phyloP scores from a whole-genome alignment of 257 asterid genomes.

The Linderniella brevidens region DNA sequence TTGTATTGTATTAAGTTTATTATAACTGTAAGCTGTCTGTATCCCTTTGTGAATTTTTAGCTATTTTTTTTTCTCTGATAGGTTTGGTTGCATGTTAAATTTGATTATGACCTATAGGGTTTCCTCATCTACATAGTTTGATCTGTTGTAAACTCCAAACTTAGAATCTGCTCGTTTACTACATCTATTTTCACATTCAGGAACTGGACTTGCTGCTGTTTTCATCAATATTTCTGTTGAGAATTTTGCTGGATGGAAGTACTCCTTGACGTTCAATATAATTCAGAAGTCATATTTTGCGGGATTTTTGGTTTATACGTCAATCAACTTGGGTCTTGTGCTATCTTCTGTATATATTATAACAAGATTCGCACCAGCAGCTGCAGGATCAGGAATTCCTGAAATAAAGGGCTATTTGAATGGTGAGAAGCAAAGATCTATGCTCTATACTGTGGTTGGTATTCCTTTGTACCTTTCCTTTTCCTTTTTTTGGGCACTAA shows the following conservation, averaged over 20 bases:
- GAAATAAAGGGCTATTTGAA: constrained; percentile 97
- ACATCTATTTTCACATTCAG: constrained; percentile 23
- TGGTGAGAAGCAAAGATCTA: constrained; percentile 21
- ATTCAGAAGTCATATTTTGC: constrained; percentile 86
- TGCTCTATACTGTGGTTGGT: not conserved
- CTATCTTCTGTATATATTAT: constrained; percentile 78
- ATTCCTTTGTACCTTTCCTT: not conserved
- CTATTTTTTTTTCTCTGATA: too few relatives aligned
- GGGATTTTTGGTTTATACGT: constrained; percentile 66
- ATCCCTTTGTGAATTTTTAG: too few relatives aligned
- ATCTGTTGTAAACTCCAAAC: not conserved
- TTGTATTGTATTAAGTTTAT: too few relatives aligned
- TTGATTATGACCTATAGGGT: too few relatives aligned
- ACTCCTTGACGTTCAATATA: constrained; percentile 74
- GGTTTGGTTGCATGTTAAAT: too few relatives aligned
- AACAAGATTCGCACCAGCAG: constrained; percentile 91
- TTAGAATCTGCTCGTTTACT: constrained; percentile 5
- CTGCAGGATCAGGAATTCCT: constrained; percentile 98
- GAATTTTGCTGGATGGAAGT: constrained; percentile 99
- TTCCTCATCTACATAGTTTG: too few relatives aligned
- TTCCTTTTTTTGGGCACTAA: constrained; percentile 4
- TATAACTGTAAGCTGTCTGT: too few relatives aligned
- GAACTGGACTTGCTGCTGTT: constrained; percentile 95
- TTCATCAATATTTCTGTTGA: constrained; percentile 94
- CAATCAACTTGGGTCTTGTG: constrained; percentile 81